Evolutionary conservation across 202 grass and related monocot genomes (phyloP), one percentile per base, ranked within the genome.

Genomic region (Setaria viridis): DNA sequence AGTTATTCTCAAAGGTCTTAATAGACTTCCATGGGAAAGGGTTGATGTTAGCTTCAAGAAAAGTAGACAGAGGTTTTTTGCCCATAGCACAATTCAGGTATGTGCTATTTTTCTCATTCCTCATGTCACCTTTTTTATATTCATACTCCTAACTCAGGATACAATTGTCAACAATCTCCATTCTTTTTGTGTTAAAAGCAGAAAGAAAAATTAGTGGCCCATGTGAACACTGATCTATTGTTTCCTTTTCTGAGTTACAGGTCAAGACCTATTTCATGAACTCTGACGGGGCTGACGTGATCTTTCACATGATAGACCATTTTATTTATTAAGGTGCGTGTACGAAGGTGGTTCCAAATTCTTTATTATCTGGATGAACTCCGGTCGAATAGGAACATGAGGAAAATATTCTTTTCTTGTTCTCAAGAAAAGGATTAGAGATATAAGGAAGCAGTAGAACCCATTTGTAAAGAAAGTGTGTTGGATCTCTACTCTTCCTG

Each of bases 31-130:
- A 17, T 99, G 93, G 93, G 97, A 99, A 94, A 96, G 93, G 72
- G 82, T 99, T 75, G 91, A 99, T 87, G 92, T 99, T 80, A 94
- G 97, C 84, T 99, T 99, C 87, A 87, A 83, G 62, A 96, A 91
- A 89, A 94, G 90, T 35, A 87, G 55, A 81, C 96, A 99, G 74
- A 94, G 74, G 68, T 25, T 99, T 91, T 92, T 99, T 39, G 96
- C 96, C 68, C 96, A 99, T 63, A 94, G 88, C 88, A 94, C 96
- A 17, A 99, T 99, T 87, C 93, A 99, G 96, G 96, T 95, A 89
- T 88, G 35, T 62, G 49, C 62, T 87, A 6, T 69, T 20, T 45
- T 73, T 66, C 32, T 34, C 16, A 4, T 35, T 20, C 42, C 6
- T 86, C 35, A 25, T 67, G 1, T 41, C 58, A n/a, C 19, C 11